Evolutionary conservation across 352 stramenopile genomes (phyloP).

Genomic region (Pythium myriotylum): DNA sequence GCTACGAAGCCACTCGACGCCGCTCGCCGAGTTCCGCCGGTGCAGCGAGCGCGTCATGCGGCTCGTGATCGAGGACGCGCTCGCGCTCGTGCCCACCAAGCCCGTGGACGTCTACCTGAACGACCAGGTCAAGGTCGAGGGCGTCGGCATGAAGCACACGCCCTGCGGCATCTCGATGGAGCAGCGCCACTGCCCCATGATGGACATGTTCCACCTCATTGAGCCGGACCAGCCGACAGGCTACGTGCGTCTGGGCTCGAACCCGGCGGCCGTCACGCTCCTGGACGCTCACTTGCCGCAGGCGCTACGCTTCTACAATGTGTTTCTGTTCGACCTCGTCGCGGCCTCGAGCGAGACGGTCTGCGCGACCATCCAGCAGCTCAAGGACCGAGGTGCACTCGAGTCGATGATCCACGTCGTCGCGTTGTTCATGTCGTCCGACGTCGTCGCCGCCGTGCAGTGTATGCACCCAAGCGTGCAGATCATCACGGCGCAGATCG

Average conservation of each 20-base stretch:
- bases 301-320: slow-evolving; percentile 49
- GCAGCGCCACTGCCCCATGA: slow-evolving; percentile 19
- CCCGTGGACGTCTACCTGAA: slow-evolving; percentile 13
- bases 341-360: slow-evolving; percentile 36
- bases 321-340: slow-evolving; percentile 52
- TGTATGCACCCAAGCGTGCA: slow-evolving; percentile 32
- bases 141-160: slow-evolving; percentile 11
- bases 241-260: slow-evolving; percentile 8
- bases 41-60: slow-evolving; percentile 48
- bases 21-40: slow-evolving; percentile 37
- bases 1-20: slow-evolving; percentile 12
- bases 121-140: slow-evolving; percentile 13
- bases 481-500: slow-evolving; percentile 33
- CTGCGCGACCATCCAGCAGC: slow-evolving; percentile 32
- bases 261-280: neutral
- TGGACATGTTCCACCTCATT: slow-evolving; percentile 29
- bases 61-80: slow-evolving; percentile 47
- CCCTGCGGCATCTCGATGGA: slow-evolving; percentile 30
- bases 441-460: slow-evolving; percentile 41
- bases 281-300: slow-evolving; percentile 22
- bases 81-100: slow-evolving; percentile 21
- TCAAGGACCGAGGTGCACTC: slow-evolving; percentile 43
- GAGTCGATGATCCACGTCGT: slow-evolving; percentile 49
- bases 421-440: slow-evolving; percentile 34
- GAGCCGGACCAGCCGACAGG: slow-evolving; percentile 26